Base-by-base conservation (phyloP, 805 yeast genomes). In the Yarrowia divulgata region DNA sequence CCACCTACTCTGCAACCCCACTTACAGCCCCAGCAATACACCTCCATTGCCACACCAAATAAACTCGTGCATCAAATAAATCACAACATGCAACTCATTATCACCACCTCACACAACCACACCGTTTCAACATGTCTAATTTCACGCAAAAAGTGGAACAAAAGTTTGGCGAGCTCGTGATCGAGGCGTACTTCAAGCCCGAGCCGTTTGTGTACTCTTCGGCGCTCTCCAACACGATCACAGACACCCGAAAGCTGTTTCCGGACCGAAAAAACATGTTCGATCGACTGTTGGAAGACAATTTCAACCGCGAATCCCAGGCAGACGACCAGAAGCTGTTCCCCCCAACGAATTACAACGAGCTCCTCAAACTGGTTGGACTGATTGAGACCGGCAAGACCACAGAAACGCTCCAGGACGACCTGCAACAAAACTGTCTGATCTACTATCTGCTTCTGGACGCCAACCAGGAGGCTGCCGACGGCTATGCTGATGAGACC, bases 251-350 rank as follows among this genome's bases (percentile, higher is more conserved):
- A 8, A 43, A 32, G 29, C 29, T 35, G 43, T 45, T 60, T 29
- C 66, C 66, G 2, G 66, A 60, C 42, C 18, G 37, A 14, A 60
- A 43, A n/a, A 60, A 60, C 52, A 60, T 60, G 66, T 60, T 60
- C 34, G 66, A 60, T 8, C 39, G 66, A 13, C 52, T 60, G 34
- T 60, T n/a, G 3, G 34, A 60, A 14, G 43, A 60, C 52, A 34
- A 34, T 14, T 45, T 60, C 45, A 18, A n/a, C 23, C 8, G 12
- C 0, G 43, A 40, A 1, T 8, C 14, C 35, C 29, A 45, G 14
- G 32, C 32, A 2, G 12, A 60, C 6, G 42, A 3, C 2, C 68
- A 63, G 19, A 48, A 37, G 14, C 57, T 63, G 39, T 63, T 48
- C 16, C 68, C 68, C 1, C 68, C 68, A 1, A 5, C 34, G 12